Conservation (phyloP, 192 early-diverging fungal genomes). For the Cladochytrium replicatum region DNA sequence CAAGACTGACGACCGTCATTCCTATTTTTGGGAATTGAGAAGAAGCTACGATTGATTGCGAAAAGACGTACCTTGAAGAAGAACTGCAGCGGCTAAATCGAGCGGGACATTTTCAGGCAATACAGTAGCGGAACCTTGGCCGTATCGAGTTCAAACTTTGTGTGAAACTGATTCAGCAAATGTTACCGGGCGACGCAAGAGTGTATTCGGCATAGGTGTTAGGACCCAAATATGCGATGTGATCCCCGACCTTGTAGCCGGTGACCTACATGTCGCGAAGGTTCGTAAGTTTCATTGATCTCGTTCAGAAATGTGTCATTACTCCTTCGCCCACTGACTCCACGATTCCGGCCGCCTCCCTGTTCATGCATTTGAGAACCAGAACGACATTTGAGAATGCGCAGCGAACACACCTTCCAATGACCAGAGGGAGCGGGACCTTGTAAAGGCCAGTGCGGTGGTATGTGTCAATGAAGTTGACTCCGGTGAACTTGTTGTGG, state of each 20-base stretch:
- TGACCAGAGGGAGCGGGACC: slow-evolving; percentile 47
- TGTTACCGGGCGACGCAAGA: slow-evolving; percentile 15
- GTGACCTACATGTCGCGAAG: slow-evolving; percentile 23
- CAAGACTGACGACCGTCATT: slow-evolving; percentile 68
- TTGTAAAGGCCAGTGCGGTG: slow-evolving; percentile 72
- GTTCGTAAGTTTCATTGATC: background rate
- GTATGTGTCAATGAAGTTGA: slow-evolving; percentile 91
- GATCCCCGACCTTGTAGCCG: slow-evolving; percentile 64
- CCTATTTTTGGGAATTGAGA: slow-evolving; percentile 14
- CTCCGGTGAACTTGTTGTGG: slow-evolving; percentile 62
- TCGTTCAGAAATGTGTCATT: background rate
- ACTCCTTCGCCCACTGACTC: slow-evolving; percentile 58
- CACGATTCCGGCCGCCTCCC: slow-evolving; percentile 73
- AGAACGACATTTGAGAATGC: background rate
- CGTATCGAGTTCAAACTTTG: too few species aligned
- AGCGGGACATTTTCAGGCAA: slow-evolving; percentile 39
- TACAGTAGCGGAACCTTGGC: slow-evolving; percentile 9
- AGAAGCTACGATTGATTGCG: background rate
- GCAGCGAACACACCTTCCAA: slow-evolving; percentile 40
- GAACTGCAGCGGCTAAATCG: slow-evolving; percentile 51
- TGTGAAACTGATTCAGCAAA: too few species aligned
- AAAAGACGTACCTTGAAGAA: slow-evolving; percentile 56
- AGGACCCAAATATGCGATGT: slow-evolving; percentile 60
- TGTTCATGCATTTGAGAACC: background rate
- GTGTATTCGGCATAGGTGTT: slow-evolving; percentile 71